A percentile compares a stretch with the other conserved stretches of the same genome.
Conservation (phyloP, 2,329 filamentous ascomycete genomes). For the Fusarium vanettenii region DNA sequence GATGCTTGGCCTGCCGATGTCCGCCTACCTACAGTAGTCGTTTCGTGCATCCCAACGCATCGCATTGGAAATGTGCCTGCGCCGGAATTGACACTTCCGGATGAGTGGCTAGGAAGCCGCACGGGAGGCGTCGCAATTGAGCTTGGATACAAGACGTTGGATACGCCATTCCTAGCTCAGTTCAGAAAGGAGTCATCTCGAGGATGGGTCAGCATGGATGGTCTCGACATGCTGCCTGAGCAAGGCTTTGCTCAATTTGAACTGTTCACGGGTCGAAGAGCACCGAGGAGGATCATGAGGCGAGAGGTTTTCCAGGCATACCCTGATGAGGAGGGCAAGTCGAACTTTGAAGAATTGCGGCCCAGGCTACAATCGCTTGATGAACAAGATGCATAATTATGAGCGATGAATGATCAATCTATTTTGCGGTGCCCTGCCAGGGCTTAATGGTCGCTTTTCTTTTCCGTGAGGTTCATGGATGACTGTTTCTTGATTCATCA, state of each 20-base stretch:
- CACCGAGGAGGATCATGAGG: constrained; percentile 73
- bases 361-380: constrained; percentile 43
- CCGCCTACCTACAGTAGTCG: constrained; percentile 76
- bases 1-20: constrained; percentile 74
- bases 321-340: constrained; percentile 54
- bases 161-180: constrained; percentile 77
- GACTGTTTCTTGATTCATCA: background rate
- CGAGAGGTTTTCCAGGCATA: constrained; percentile 67
- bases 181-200: constrained; percentile 68
- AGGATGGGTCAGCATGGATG: constrained; percentile 81
- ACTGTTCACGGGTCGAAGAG: constrained; percentile 74
- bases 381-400: constrained; percentile 41
- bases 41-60: constrained; percentile 81
- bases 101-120: constrained; percentile 75
- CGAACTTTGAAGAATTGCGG: constrained; percentile 54
- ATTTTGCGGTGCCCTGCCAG: background rate
- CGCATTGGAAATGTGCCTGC: constrained; percentile 71
- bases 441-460: background rate
- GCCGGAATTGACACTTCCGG: constrained; percentile 76
- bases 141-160: constrained; percentile 78
- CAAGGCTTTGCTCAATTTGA: constrained; percentile 87
- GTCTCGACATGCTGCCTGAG: constrained; percentile 80
- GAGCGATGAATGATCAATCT: constrained; percentile 2
- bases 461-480: background rate
- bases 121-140: constrained; percentile 83